Conservation (phyloP, 371 early-diverging fungal genomes). For the Lichtheimia hyalospora region DNA sequence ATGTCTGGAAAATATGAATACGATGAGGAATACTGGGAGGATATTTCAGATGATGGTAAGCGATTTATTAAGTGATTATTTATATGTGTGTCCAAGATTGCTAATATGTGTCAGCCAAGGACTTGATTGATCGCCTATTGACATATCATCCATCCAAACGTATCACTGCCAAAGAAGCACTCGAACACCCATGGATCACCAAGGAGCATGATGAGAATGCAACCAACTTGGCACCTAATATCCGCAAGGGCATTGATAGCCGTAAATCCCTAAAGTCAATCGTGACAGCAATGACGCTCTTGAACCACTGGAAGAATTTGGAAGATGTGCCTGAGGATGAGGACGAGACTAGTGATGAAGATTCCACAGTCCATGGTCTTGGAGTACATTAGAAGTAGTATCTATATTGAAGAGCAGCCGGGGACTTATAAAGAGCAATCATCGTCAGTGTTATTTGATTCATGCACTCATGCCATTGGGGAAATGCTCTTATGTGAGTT, state of each 20-base stretch:
- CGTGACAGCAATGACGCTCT: constrained; percentile 18
- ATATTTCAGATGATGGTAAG: constrained; percentile 69
- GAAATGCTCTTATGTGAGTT: no score
- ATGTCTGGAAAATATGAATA: constrained; percentile 71
- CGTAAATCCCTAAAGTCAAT: constrained; percentile 20
- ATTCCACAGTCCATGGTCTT: not conserved
- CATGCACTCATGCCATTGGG: no score
- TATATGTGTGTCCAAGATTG: not conserved
- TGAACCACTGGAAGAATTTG: constrained; percentile 23
- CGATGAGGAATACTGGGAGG: constrained; percentile 79
- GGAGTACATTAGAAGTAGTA: no score
- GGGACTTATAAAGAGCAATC: no score
- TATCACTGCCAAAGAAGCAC: constrained; percentile 72
- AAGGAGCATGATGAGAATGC: constrained; percentile 17
- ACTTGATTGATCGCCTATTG: constrained; percentile 74
- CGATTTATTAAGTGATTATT: not conserved
- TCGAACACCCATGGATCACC: constrained; percentile 73
- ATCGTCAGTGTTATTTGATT: no score
- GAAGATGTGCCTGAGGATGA: constrained; percentile 20
- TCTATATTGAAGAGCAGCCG: no score
- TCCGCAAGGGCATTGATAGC: constrained; percentile 24
- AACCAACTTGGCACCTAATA: constrained; percentile 28
- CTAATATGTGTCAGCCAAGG: constrained; percentile 62
- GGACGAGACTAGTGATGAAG: constrained; percentile 9
- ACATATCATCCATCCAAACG: constrained; percentile 72